Percentiles rank a stretch among this genome's conserved stretches.
phyloP scores from a whole-genome alignment of 2,329 filamentous ascomycete species.

The Xylaria sp. region DNA sequence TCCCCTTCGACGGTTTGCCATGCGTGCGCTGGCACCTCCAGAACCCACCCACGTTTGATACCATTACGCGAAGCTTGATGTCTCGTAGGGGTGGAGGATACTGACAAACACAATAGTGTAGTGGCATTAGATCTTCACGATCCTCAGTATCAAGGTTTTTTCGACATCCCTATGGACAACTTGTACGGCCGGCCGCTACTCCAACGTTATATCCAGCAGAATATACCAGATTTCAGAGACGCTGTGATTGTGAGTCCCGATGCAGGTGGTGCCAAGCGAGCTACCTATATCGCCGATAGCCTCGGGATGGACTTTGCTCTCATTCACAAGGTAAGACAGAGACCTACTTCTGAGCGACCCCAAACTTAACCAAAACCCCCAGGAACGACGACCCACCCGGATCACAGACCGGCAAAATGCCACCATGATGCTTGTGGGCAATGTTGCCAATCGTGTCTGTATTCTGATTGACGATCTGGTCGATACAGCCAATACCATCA shows the following conservation, averaged over 20 bases:
- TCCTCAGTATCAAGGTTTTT: slow-evolving; percentile 97
- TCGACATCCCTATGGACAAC: slow-evolving; percentile 98
- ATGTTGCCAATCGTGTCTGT: slow-evolving; percentile 81
- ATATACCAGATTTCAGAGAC: slow-evolving; percentile 85
- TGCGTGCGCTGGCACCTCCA: slow-evolving; percentile 2
- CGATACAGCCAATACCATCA: slow-evolving; percentile 97
- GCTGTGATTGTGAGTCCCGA: slow-evolving; percentile 96
- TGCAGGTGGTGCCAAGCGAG: slow-evolving; percentile 94
- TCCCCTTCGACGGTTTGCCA: slow-evolving; percentile 28
- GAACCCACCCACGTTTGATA: slow-evolving; percentile 6
- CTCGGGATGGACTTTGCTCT: slow-evolving; percentile 95
- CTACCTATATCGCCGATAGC: slow-evolving; percentile 92
- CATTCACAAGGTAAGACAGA: slow-evolving; percentile 86
- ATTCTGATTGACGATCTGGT: slow-evolving; percentile 95
- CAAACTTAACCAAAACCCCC: slow-evolving; percentile 50
- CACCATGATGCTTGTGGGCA: slow-evolving; percentile 94
- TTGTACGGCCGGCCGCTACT: slow-evolving; percentile 85
- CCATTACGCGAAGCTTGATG: slow-evolving; percentile 14
- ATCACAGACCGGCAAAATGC: slow-evolving; percentile 91
- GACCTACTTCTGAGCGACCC: slow-evolving; percentile 44
- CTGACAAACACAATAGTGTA: slow-evolving; percentile 59
- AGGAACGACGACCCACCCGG: slow-evolving; percentile 90
- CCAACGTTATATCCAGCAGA: slow-evolving; percentile 77
- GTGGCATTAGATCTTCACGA: slow-evolving; percentile 98
- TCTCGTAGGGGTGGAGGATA: slow-evolving; percentile 33